These are phyloP conservation scores for Aspergillus quadrilineatus DNA, from an alignment of 2,329 filamentous ascomycete genomes.

Conservation along the genomic window DNA sequence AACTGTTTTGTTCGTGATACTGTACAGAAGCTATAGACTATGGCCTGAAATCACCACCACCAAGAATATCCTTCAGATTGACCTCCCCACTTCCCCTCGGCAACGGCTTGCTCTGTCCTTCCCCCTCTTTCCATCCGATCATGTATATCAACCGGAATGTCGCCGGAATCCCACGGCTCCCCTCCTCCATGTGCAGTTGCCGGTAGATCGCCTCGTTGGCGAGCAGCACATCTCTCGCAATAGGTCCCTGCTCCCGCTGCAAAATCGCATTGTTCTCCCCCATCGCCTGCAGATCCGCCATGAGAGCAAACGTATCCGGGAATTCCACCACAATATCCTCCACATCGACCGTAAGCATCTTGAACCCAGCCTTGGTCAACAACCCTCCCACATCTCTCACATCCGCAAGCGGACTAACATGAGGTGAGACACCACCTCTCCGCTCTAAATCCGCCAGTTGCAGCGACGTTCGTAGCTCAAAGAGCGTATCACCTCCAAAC, in stretches of 20 bases:
- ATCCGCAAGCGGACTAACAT: conserved; percentile 87
- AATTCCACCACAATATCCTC: conserved; percentile 97
- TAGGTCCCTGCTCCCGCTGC: conserved; percentile 74
- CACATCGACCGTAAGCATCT: conserved; percentile 92
- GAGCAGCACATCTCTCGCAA: conserved; percentile 78
- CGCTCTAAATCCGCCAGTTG: conserved; percentile 91
- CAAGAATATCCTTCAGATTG: conserved; percentile 81
- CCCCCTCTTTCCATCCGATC: conserved; percentile 95
- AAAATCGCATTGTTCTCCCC: conserved; percentile 89
- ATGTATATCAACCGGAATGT: conserved; percentile 96
- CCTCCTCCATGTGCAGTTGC: conserved; percentile 78
- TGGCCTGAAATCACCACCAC: conserved; percentile 41
- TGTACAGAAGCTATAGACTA: conserved; percentile 21
- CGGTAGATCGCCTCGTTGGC: conserved; percentile 87
- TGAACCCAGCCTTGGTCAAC: conserved; percentile 84
- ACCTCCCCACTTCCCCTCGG: conserved; percentile 80
- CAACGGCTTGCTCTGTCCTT: conserved; percentile 75
- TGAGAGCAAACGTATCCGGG: conserved; percentile 82
- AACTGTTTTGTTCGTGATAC: conserved; percentile 8
- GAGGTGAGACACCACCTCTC: conserved; percentile 84
- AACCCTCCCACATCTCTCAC: conserved; percentile 87
- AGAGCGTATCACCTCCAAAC: conserved; percentile 92
- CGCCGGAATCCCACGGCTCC: conserved; percentile 67
- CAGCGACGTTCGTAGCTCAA: conserved; percentile 86
- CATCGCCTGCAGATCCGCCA: conserved; percentile 95